Percentiles rank a stretch among this genome's conserved stretches.
These are phyloP conservation scores for Cylindricascospora bacillispora DNA, from an alignment of 1,139 yeast species.

Conservation along the genomic window DNA sequence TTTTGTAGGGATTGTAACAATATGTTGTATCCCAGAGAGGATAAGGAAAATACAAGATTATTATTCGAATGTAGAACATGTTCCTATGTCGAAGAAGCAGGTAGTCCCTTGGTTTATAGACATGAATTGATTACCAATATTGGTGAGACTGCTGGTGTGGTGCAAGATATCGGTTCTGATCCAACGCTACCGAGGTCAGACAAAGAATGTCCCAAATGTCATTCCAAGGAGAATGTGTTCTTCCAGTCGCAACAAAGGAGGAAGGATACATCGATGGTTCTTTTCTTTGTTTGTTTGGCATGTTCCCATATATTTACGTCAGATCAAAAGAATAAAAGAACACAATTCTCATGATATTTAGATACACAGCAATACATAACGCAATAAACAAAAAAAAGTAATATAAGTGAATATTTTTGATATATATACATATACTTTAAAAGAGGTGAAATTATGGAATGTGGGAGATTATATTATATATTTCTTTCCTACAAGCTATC, in stretches of 20 bases:
- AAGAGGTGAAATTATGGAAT: no score
- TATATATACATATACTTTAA: no score
- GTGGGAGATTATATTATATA: no score
- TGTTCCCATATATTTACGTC: slow-evolving; percentile 64
- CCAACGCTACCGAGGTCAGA: slow-evolving; percentile 94
- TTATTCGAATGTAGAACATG: slow-evolving; percentile 93
- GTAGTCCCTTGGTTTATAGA: slow-evolving; percentile 76
- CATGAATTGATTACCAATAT: slow-evolving; percentile 82
- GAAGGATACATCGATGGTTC: slow-evolving; percentile 89
- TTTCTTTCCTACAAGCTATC: no score
- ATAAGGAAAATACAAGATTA: slow-evolving; percentile 53
- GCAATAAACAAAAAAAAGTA: no score
- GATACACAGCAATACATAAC: no score
- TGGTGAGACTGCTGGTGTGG: slow-evolving; percentile 94
- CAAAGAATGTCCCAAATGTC: slow-evolving; percentile 85
- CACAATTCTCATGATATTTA: slow-evolving; percentile 18
- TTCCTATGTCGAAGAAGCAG: slow-evolving; percentile 86
- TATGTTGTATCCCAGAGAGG: slow-evolving; percentile 98
- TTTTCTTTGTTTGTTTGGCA: slow-evolving; percentile 82
- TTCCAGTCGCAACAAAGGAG: slow-evolving; percentile 94
- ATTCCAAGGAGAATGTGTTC: slow-evolving; percentile 81
- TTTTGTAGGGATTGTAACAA: slow-evolving; percentile 94
- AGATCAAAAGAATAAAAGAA: slow-evolving; percentile 27
- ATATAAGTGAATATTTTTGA: no score
- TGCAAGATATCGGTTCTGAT: slow-evolving; percentile 89